phyloP scores from a whole-genome alignment of 2,329 filamentous ascomycete genomes.

The Ophiostoma piceae region DNA sequence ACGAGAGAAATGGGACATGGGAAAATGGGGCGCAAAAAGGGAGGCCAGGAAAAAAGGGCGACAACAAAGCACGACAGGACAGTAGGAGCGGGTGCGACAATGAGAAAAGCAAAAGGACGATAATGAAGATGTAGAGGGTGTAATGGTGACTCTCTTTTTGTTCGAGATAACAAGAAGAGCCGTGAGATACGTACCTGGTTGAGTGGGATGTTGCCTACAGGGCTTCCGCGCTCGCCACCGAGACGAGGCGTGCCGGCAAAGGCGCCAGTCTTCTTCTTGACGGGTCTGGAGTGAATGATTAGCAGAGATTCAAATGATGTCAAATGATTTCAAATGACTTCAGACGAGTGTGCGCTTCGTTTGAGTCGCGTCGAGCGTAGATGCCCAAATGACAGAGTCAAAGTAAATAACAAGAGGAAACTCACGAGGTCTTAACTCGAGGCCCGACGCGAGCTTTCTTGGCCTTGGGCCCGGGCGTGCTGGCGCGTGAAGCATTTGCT shows the following conservation, averaged over 20 bases:
- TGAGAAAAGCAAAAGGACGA: background rate
- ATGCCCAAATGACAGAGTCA: background rate
- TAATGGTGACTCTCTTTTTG: background rate
- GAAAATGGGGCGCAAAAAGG: constrained; percentile 11
- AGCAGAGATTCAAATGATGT: constrained; percentile 18
- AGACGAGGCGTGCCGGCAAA: constrained; percentile 63
- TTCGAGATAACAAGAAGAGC: background rate
- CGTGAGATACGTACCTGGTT: constrained; percentile 47
- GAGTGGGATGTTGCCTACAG: constrained; percentile 50
- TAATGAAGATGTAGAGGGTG: constrained; percentile 9
- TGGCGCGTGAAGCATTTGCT: constrained; percentile 49
- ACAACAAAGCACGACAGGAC: constrained; percentile 11
- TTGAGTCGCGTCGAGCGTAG: background rate
- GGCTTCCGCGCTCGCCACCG: constrained; percentile 59
- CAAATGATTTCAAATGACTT: background rate
- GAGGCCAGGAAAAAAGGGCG: background rate
- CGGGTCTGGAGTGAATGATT: constrained; percentile 49
- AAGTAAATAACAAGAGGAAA: background rate
- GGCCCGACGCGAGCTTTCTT: constrained; percentile 59
- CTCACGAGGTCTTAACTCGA: constrained; percentile 66
- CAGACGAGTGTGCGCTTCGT: background rate
- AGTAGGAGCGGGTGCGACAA: background rate
- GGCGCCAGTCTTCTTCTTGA: constrained; percentile 68
- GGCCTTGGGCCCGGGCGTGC: constrained; percentile 52
- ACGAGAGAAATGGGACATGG: background rate